Conservation (phyloP, 1,139 yeast genomes). For the Debaryomyces coudertii region DNA sequence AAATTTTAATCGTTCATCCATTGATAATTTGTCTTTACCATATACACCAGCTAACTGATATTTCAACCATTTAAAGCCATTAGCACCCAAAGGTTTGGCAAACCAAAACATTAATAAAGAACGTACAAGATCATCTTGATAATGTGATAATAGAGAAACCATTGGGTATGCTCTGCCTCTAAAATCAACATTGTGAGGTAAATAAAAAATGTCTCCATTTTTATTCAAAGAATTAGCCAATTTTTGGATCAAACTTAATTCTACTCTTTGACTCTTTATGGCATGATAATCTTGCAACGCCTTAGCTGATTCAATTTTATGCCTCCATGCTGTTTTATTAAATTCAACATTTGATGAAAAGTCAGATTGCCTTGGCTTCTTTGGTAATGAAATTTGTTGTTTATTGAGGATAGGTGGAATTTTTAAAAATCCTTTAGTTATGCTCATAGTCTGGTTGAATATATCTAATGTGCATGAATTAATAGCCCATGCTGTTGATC, state of each 20-base stretch:
- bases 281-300: slow-evolving; percentile 19
- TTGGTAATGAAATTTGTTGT: slow-evolving; percentile 2
- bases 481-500: slow-evolving; percentile 42
- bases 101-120: slow-evolving; percentile 45
- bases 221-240: slow-evolving; percentile 31
- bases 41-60: slow-evolving; percentile 44
- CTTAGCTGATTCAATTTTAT: slow-evolving; percentile 10
- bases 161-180: slow-evolving; percentile 48
- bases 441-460: slow-evolving; percentile 26
- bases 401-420: slow-evolving; percentile 29
- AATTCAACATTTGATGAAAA: slow-evolving; percentile 11
- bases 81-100: slow-evolving; percentile 35
- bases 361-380: slow-evolving; percentile 13
- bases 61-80: slow-evolving; percentile 44
- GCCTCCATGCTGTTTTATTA: slow-evolving; percentile 7
- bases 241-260: slow-evolving; percentile 24
- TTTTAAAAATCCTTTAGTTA: slow-evolving; percentile 29
- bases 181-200: slow-evolving; percentile 46
- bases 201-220: slow-evolving; percentile 43
- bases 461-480: slow-evolving; percentile 29
- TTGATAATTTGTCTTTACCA: slow-evolving; percentile 33
- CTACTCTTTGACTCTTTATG: slow-evolving; percentile 24
- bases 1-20: slow-evolving; percentile 30
- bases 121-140: slow-evolving; percentile 41
- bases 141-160: slow-evolving; percentile 40